Evolutionary conservation across 331 rosid genomes (phyloP), one percentile per base, ranked within the genome.

Genomic region (Quercus lobata): DNA sequence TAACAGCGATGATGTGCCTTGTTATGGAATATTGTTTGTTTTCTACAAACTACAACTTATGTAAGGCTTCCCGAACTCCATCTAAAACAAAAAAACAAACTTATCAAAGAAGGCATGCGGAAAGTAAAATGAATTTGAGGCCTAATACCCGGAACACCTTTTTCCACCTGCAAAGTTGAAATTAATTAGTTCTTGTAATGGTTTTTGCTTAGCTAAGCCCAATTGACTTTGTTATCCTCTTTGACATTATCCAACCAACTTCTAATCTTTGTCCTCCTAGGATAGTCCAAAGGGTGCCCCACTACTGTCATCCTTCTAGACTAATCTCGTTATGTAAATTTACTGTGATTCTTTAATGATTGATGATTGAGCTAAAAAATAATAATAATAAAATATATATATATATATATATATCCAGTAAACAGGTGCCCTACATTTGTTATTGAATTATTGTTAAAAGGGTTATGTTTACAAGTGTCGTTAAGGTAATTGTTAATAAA

Each of bases 151-250:
- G 46, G 78, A 80, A n/a, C 12, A 29, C 62, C 77, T 57, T 35
- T 60, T 73, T 46, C 69, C 78, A 63, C 73, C 55, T 9, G 37
- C 35, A 69, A 77, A 22, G 10, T 16, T 57, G 5, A 19, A 22
- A 6, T 32, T 78, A 66, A 71, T 71, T 71, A 8, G 69, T 16
- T 58, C 58, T 78, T 72, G 14, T 34, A 27, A 53, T 81, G 88
- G 82, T 75, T 75, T 81, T 72, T 57, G 79, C 88, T 85, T 81
- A 81, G 77, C 57, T 14, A 74, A 74, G 74, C 79, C 55, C 22
- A 71, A 74, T 69, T 78, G 24, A 56, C 27, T 82, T 73, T 80
- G 18, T 21, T 76, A 27, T 72, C 16, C 71, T 41, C 81, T 72
- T 61, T 56, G 32, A 71, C 73, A n/a, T 57, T 71, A 18, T 57